Evolutionary conservation across 225 moss, liverwort and hornwort genomes (phyloP).

Genomic region (Pseudoscleropodium purum): DNA sequence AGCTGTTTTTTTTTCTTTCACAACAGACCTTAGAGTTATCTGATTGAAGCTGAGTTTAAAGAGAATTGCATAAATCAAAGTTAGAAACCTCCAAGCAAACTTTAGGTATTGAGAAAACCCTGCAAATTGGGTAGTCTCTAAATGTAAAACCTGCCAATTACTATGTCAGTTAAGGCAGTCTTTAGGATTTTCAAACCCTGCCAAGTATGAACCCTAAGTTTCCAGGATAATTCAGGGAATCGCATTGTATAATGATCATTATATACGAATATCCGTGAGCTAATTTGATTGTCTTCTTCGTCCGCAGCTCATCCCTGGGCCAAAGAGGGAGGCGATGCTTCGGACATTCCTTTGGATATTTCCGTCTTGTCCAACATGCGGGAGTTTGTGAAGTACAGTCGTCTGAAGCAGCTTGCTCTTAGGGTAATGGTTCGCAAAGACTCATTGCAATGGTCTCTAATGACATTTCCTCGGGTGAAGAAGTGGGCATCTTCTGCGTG

Average conservation of each 20-base stretch:
- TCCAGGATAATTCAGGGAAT: neutral
- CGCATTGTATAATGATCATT: neutral
- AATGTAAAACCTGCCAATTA: neutral
- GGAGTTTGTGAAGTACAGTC: slow-evolving; percentile 93
- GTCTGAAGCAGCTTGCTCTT: slow-evolving; percentile 85
- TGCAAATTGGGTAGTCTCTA: neutral
- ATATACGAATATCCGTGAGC: neutral
- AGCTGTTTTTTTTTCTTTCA: neutral
- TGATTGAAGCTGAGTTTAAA: neutral
- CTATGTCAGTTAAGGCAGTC: neutral
- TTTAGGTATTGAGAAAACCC: neutral
- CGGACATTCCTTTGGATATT: slow-evolving; percentile 80
- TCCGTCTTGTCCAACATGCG: slow-evolving; percentile 96
- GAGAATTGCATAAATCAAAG: neutral
- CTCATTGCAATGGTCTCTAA: neutral
- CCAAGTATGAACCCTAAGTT: neutral
- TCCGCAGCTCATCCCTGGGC: slow-evolving; percentile 89
- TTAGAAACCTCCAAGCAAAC: neutral
- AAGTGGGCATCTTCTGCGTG: neutral
- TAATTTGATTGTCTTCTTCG: neutral
- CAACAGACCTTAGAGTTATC: neutral
- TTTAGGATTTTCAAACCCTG: neutral
- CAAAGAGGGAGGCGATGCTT: slow-evolving; percentile 88
- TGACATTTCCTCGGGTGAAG: neutral
- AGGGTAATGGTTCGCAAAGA: slow-evolving; percentile 22